These are phyloP conservation scores for Colletotrichum sp. DNA, from an alignment of 2,329 filamentous ascomycete genomes.

Conservation along the genomic window DNA sequence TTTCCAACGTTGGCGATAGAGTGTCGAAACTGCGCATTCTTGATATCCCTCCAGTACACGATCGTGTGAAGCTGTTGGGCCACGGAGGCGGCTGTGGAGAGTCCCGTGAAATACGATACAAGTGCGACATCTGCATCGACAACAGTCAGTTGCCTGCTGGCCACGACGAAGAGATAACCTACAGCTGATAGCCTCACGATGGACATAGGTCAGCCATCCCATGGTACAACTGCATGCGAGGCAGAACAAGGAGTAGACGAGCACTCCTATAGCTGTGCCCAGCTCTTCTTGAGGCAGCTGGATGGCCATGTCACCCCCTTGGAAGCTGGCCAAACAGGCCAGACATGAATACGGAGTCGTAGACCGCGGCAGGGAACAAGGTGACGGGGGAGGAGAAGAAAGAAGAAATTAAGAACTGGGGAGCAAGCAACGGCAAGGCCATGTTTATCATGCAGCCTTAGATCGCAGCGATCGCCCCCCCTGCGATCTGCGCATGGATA, in stretches of 20 bases:
- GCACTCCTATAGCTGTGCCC: constrained; percentile 35
- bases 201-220: constrained; percentile 42
- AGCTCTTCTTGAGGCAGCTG: constrained; percentile 39
- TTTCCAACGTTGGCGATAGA: constrained; percentile 36
- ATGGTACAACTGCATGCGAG: constrained; percentile 34
- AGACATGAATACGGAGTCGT: constrained; percentile 16
- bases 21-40: constrained; percentile 41
- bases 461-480: constrained; percentile 1
- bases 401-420: constrained; percentile 13
- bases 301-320: constrained; percentile 35
- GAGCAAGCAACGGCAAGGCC: constrained; percentile 6
- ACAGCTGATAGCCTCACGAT: constrained; percentile 47
- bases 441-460: constrained; percentile 23
- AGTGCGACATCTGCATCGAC: constrained; percentile 42
- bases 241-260: constrained; percentile 41
- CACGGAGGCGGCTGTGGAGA: constrained; percentile 43
- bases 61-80: constrained; percentile 49
- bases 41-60: constrained; percentile 42
- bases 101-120: constrained; percentile 38
- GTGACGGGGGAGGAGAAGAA: background rate
- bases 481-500: constrained; percentile 18
- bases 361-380: constrained; percentile 6
- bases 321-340: background rate
- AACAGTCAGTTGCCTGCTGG: background rate
- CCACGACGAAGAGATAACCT: constrained; percentile 24